Base-by-base conservation (phyloP, 139 green algal species). In the Chlorella sp. region DNA sequence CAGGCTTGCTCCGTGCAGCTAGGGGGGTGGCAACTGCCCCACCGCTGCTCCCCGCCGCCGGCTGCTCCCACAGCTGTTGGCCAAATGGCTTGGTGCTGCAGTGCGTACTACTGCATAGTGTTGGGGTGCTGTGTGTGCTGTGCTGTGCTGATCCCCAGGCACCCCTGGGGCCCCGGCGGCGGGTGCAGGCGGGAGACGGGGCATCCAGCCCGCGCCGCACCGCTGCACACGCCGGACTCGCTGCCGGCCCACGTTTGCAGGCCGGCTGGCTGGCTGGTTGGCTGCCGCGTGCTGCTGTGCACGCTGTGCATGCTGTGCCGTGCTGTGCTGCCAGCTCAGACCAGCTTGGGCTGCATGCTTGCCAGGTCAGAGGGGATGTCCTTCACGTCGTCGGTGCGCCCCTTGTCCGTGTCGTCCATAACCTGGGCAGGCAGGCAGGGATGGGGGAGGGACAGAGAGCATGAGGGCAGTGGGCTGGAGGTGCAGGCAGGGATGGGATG, bases 271-370 rank as follows among this genome's bases (percentile, higher is more conserved):
- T 57, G 48, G 48, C 9, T 57, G 48, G 48, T 9, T 57, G n/a
- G n/a, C n/a, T n/a, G n/a, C n/a, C n/a, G n/a, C n/a, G n/a, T n/a
- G n/a, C n/a, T n/a, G n/a, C n/a, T n/a, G n/a, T n/a, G n/a, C n/a
- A 37, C 21, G 68, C 68, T 36, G 68, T 37, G 68, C 68, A 11
- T 3, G 71, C 71, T 14, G 30, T 0, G 71, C 28, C 1, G 32
- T 39, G 71, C 48, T 57, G 48, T 57, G 9, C 9, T 57, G 48
- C 48, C 48, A 57, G 48, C 36, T 91, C 60, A 93, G 3, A 64
- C 83, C 30, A 93, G 80, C 87, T 91, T 89, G 61, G 83, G 88
- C 88, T 93, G 91, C 42, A 93, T 68, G 26, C 26, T 42, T 26
- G 76, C 37, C 36, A 93, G 64, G 73, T 92, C 42, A 18, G 75